Percentiles rank a stretch among this genome's conserved stretches.
phyloP scores from a whole-genome alignment of 2,329 filamentous ascomycete genomes.

The Cryoendolithus antarcticus region DNA sequence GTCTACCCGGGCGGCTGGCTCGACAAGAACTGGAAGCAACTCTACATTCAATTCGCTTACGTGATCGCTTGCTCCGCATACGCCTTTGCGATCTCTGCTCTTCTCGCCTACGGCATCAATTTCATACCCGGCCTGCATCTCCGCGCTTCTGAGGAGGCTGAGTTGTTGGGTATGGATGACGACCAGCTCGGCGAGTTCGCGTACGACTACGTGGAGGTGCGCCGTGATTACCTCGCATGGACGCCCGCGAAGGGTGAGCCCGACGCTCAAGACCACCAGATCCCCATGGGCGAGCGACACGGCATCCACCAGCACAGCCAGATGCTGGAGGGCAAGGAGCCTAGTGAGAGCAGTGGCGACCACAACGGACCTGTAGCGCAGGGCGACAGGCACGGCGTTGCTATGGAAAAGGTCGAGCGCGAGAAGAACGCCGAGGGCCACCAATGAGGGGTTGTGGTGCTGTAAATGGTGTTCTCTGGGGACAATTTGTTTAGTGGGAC shows the following conservation, averaged over 20 bases:
- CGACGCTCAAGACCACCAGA: constrained; percentile 43
- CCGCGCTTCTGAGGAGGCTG: constrained; percentile 67
- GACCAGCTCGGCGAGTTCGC: constrained; percentile 84
- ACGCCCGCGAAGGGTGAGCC: constrained; percentile 61
- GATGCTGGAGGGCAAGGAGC: constrained; percentile 47
- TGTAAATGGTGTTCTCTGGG: too few species aligned
- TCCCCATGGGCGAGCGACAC: constrained; percentile 55
- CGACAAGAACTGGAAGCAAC: constrained; percentile 59
- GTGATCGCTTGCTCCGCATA: constrained; percentile 55
- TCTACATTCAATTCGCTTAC: constrained; percentile 73
- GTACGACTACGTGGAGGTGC: constrained; percentile 82
- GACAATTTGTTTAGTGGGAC: too few species aligned
- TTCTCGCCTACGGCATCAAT: constrained; percentile 65
- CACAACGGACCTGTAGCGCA: constrained; percentile 36
- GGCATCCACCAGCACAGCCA: constrained; percentile 49
- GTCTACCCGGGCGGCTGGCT: constrained; percentile 51
- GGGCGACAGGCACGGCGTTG: constrained; percentile 41
- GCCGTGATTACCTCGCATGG: constrained; percentile 80
- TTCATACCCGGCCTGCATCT: constrained; percentile 65
- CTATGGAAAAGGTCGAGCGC: constrained; percentile 32
- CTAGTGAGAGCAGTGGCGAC: constrained; percentile 29
- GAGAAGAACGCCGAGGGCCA: constrained; percentile 5
- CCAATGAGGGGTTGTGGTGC: too few species aligned
- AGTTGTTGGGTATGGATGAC: constrained; percentile 79
- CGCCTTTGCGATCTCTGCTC: constrained; percentile 59